phyloP scores from a whole-genome alignment of 495 filamentous ascomycete species.

The Penicillium manginii region DNA sequence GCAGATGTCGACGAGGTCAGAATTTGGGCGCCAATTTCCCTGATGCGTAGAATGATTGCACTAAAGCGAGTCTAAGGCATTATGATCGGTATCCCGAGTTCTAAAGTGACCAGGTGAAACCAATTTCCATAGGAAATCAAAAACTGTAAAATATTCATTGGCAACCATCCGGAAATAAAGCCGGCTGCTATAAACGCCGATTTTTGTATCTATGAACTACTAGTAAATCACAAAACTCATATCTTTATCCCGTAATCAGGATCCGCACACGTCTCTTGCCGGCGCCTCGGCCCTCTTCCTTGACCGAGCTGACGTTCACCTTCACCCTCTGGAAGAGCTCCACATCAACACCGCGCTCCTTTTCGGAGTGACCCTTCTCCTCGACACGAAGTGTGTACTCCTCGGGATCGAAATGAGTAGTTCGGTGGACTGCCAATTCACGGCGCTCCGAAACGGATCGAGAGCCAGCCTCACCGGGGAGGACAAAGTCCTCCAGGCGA shows the following conservation, averaged over 20 bases:
- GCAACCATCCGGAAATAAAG: neutral
- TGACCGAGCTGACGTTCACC: constrained; percentile 86
- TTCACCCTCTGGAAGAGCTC: constrained; percentile 89
- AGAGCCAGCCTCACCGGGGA: constrained; percentile 60
- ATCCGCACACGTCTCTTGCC: constrained; percentile 77
- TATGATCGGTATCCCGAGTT: neutral
- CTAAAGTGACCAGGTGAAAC: neutral
- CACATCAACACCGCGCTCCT: constrained; percentile 60
- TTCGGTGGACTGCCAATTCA: constrained; percentile 48
- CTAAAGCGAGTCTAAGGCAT: constrained; percentile 32
- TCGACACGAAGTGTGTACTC: constrained; percentile 70
- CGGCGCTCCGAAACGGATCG: constrained; percentile 42
- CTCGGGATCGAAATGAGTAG: constrained; percentile 80
- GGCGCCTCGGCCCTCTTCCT: constrained; percentile 77
- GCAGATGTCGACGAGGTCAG: constrained; percentile 2
- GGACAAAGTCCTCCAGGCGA: constrained; percentile 77
- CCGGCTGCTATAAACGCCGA: constrained; percentile 10
- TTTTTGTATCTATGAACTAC: constrained; percentile 21
- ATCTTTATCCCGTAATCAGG: constrained; percentile 34
- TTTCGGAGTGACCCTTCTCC: constrained; percentile 48
- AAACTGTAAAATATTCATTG: neutral
- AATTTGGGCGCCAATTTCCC: constrained; percentile 32
- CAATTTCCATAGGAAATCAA: constrained; percentile 13
- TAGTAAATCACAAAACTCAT: constrained; percentile 3
- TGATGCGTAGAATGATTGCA: constrained; percentile 40